A percentile compares a stretch with the other conserved stretches of the same genome.
Conservation (phyloP, 495 filamentous ascomycete species). For the Tetracladium setigerum region DNA sequence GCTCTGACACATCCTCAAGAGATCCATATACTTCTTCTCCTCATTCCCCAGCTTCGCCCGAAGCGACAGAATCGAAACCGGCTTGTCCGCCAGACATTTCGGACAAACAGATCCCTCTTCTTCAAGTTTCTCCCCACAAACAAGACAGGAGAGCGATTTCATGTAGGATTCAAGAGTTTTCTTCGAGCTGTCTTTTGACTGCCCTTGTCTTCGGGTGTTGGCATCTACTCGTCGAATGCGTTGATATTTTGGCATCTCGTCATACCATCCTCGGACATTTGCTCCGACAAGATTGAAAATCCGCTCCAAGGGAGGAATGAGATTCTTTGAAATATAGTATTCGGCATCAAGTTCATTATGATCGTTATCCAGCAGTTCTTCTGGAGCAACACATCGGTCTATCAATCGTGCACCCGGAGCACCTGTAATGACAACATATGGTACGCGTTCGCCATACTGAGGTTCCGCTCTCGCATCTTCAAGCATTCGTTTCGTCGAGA, state of each 20-base stretch:
- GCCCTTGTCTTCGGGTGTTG: slow-evolving; percentile 21
- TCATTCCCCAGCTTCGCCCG: slow-evolving; percentile 49
- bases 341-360: slow-evolving; percentile 85
- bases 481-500: slow-evolving; percentile 77
- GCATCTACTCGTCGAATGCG: slow-evolving; percentile 54
- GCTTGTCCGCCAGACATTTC: slow-evolving; percentile 48
- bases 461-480: slow-evolving; percentile 82
- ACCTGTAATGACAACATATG: slow-evolving; percentile 87
- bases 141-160: slow-evolving; percentile 66
- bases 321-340: slow-evolving; percentile 93
- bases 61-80: slow-evolving; percentile 54
- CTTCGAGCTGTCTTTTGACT: slow-evolving; percentile 28
- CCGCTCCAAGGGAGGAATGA: slow-evolving; percentile 89
- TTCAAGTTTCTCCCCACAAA: slow-evolving; percentile 64
- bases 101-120: slow-evolving; percentile 50
- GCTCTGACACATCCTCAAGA: slow-evolving; percentile 73
- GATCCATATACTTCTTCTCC: slow-evolving; percentile 55
- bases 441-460: slow-evolving; percentile 91
- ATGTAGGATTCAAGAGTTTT: slow-evolving; percentile 86
- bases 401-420: slow-evolving; percentile 78
- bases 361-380: slow-evolving; percentile 67
- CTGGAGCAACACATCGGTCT: slow-evolving; percentile 85
- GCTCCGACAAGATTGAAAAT: slow-evolving; percentile 97
- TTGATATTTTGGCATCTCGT: slow-evolving; percentile 91
- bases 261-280: slow-evolving; percentile 86